Evolutionary conservation across 2,329 filamentous ascomycete species (phyloP), one percentile per base, ranked within the genome.

Genomic region (Ceratocystis lukuohia): DNA sequence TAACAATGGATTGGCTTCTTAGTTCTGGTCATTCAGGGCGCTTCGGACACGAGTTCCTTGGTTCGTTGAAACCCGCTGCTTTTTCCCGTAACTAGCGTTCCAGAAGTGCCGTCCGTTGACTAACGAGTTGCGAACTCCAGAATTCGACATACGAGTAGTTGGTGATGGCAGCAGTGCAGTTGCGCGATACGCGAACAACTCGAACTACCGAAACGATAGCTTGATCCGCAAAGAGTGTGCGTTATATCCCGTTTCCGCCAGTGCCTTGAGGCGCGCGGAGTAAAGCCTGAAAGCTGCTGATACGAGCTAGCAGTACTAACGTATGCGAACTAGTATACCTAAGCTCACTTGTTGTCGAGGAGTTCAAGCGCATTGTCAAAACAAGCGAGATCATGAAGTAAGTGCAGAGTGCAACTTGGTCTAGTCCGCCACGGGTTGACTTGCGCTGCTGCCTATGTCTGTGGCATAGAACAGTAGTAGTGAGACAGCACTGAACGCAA

Each of bases 151-250:
- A 73, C 85, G 93, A 66, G 90, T 91, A 28, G 84, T 97, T 59
- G 91, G 91, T 65, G 94, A 99, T 75, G 94, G 94, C 64, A 86
- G 90, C 69, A 96, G 92, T 74, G 94, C 94, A 6, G 89, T 94
- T 64, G 91, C 93, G 41, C 87, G 94, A 77, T 99, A 99, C 78
- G 94, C 94, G 70, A 99, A 99, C 82, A 99, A 99, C 77, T 97
- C 93, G 67, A 99, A 99, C 78, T 99, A 99, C 79, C 87, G 94
- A 73, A 99, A 99, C 77, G 94, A 99, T 75, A 96, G 92, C 69
- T 80, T 99, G 71, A 99, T 99, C 74, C 88, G 94, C 70, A 99
- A 99, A 92, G 94, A 99, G 80, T 99, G 94, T 96, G 80, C 71
- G 91, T 76, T 7, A 5, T 33, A 33, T 57, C 15, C 12, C 22